Conservation (phyloP, 805 yeast genomes). For the Scheffersomyces stipitis region DNA sequence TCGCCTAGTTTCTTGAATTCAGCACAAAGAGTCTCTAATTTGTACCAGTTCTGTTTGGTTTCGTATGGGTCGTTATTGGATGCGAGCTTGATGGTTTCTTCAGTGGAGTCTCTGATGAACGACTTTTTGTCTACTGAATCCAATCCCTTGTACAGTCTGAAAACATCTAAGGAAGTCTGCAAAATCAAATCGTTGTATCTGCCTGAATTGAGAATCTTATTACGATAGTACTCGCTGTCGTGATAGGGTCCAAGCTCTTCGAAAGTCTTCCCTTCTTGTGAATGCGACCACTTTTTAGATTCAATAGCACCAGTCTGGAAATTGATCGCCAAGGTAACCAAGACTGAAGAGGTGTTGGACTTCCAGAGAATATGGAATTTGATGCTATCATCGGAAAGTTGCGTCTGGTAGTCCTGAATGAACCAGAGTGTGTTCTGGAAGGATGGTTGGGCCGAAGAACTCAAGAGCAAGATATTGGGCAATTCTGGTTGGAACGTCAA, state of each 20-base stretch:
- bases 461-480: conserved; percentile 8
- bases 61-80: background rate
- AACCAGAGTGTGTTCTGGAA: conserved; percentile 37
- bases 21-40: conserved; percentile 68
- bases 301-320: conserved; percentile 12
- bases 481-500: conserved; percentile 20
- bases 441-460: conserved; percentile 1
- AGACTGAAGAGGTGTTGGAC: conserved; percentile 53
- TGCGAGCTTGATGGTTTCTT: conserved; percentile 18
- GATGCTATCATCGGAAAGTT: conserved; percentile 1
- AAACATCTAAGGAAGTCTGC: conserved; percentile 52
- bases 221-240: conserved; percentile 39
- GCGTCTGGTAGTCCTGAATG: conserved; percentile 36
- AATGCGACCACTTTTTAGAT: conserved; percentile 15
- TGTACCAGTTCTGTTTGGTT: conserved; percentile 48
- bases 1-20: conserved; percentile 63
- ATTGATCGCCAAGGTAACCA: conserved; percentile 14
- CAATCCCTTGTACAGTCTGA: conserved; percentile 39
- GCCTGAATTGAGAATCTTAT: conserved; percentile 50
- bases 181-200: conserved; percentile 50
- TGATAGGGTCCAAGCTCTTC: conserved; percentile 25
- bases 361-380: conserved; percentile 54
- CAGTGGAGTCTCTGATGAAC: conserved; percentile 26
- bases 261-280: conserved; percentile 8
- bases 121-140: conserved; percentile 8